Conservation (phyloP, 495 filamentous ascomycete species). For the Xanthoparmelia taractica region DNA sequence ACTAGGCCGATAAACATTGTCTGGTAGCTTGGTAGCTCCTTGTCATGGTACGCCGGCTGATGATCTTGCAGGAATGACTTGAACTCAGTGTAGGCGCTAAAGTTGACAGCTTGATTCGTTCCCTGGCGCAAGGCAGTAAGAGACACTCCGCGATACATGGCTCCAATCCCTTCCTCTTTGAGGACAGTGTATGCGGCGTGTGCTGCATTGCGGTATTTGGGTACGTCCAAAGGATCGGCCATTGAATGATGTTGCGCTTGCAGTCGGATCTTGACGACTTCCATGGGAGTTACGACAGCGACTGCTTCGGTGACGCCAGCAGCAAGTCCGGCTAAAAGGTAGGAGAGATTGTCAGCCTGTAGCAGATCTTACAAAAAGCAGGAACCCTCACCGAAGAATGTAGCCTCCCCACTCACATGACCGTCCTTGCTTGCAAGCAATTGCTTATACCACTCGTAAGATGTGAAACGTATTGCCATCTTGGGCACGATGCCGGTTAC, state of each 20-base stretch:
- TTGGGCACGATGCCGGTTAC: constrained; percentile 96
- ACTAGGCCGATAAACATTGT: constrained; percentile 87
- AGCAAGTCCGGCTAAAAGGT: constrained; percentile 62
- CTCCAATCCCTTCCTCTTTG: constrained; percentile 78
- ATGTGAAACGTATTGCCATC: constrained; percentile 99
- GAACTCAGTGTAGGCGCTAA: constrained; percentile 94
- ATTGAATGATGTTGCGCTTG: constrained; percentile 96
- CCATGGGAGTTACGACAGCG: constrained; percentile 94
- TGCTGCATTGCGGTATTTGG: constrained; percentile 95
- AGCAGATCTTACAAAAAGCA: not conserved
- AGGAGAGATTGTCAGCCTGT: not conserved
- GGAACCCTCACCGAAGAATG: constrained; percentile 61
- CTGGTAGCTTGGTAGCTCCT: constrained; percentile 74
- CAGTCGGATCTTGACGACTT: constrained; percentile 95
- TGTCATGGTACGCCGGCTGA: constrained; percentile 52
- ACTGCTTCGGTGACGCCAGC: constrained; percentile 96
- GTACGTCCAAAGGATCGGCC: constrained; percentile 82
- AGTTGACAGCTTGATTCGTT: constrained; percentile 97
- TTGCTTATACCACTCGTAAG: constrained; percentile 92
- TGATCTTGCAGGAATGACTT: constrained; percentile 64
- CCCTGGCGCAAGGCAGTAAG: constrained; percentile 91
- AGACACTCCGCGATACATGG: constrained; percentile 85
- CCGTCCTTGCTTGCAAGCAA: constrained; percentile 63
- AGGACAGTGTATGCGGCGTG: constrained; percentile 92
- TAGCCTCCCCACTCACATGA: constrained; percentile 60